Conservation (phyloP, 805 yeast genomes). For the Tetrapisispora arboricola region DNA sequence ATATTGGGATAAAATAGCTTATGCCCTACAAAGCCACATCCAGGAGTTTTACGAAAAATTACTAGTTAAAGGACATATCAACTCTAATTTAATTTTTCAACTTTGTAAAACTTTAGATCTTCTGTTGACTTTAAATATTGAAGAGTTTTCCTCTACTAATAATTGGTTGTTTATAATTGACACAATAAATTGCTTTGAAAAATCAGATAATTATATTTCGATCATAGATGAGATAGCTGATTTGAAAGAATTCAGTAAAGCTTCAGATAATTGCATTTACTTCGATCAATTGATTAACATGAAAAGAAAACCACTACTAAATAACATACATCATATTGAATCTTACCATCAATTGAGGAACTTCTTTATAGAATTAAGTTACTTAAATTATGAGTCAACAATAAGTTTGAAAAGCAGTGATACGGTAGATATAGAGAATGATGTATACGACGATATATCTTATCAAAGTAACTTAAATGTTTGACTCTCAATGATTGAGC, state of each 20-base stretch:
- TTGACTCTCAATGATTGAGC: no score
- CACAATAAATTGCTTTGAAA: slow-evolving; percentile 47
- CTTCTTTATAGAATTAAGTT: slow-evolving; percentile 23
- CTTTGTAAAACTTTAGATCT: slow-evolving; percentile 76
- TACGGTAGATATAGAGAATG: slow-evolving; percentile 39
- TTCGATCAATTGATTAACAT: slow-evolving; percentile 11
- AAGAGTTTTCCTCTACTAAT: slow-evolving; percentile 57
- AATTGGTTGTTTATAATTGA: slow-evolving; percentile 85
- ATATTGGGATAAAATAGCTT: slow-evolving; percentile 59
- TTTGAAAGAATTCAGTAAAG: slow-evolving; percentile 29
- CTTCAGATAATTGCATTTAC: slow-evolving; percentile 22
- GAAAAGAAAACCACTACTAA: slow-evolving; percentile 22
- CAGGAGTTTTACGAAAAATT: slow-evolving; percentile 24
- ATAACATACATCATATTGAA: slow-evolving; percentile 17
- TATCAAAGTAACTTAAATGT: not conserved
- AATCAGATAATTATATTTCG: slow-evolving; percentile 25
- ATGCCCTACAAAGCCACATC: slow-evolving; percentile 40
- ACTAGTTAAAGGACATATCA: slow-evolving; percentile 21
- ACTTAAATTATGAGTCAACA: slow-evolving; percentile 33
- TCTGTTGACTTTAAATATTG: slow-evolving; percentile 53
- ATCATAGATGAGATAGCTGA: slow-evolving; percentile 40
- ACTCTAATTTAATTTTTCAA: slow-evolving; percentile 33
- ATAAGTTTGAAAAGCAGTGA: slow-evolving; percentile 43
- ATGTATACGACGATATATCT: slow-evolving; percentile 42
- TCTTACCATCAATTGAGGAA: slow-evolving; percentile 19